These are phyloP conservation scores for Xylaria bambusicola DNA, from an alignment of 495 filamentous ascomycete genomes.

Conservation along the genomic window DNA sequence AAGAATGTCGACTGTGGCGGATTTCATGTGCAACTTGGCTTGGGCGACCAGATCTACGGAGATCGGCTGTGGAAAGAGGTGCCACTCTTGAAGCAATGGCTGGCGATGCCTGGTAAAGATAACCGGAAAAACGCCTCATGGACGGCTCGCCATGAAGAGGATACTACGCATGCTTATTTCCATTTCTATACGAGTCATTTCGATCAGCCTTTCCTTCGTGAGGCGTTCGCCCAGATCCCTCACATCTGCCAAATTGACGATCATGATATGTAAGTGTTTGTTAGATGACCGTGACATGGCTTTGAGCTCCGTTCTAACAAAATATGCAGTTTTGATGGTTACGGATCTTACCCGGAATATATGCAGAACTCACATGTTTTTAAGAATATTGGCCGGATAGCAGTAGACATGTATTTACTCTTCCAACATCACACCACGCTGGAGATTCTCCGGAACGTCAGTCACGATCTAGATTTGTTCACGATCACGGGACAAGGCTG, in stretches of 20 bases:
- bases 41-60: constrained; percentile 94
- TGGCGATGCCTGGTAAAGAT: constrained; percentile 85
- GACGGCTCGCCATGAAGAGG: constrained; percentile 92
- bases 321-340: constrained; percentile 85
- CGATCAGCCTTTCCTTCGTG: constrained; percentile 88
- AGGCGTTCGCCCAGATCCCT: constrained; percentile 96
- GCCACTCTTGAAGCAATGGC: constrained; percentile 88
- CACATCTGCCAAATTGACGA: constrained; percentile 92
- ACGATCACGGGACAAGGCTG: constrained; percentile 95
- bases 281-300: neutral
- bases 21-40: constrained; percentile 88
- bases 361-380: constrained; percentile 98
- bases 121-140: constrained; percentile 85
- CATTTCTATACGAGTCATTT: constrained; percentile 98
- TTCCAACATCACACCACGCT: constrained; percentile 98
- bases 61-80: constrained; percentile 97
- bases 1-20: constrained; percentile 95
- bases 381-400: constrained; percentile 95
- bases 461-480: constrained; percentile 86
- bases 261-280: constrained; percentile 85
- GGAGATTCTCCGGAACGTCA: constrained; percentile 85
- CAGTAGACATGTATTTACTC: constrained; percentile 98
- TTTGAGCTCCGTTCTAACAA: neutral
- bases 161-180: constrained; percentile 94
- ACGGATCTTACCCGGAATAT: constrained; percentile 94